A percentile compares a stretch with the other conserved stretches of the same genome.
These are phyloP conservation scores for Curvularia lunata DNA, from an alignment of 2,329 filamentous ascomycete genomes.

Conservation along the genomic window DNA sequence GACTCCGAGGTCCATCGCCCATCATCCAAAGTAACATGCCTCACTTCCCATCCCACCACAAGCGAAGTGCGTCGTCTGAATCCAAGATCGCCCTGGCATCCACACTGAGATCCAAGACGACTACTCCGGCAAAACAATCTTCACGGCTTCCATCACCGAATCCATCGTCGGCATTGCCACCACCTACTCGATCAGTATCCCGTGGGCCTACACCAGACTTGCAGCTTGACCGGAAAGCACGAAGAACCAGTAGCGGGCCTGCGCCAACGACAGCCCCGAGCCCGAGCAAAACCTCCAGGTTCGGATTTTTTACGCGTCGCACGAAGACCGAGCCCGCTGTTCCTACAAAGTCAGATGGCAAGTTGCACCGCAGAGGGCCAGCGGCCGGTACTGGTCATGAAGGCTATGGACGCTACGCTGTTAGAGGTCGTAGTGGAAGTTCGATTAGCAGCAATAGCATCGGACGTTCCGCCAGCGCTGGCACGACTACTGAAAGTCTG, in stretches of 20 bases:
- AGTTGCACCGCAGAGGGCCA: conserved; percentile 71
- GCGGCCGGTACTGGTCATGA: conserved; percentile 94
- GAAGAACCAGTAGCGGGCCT: conserved; percentile 47
- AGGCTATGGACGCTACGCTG: conserved; percentile 73
- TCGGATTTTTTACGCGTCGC: conserved; percentile 78
- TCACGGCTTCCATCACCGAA: conserved; percentile 50
- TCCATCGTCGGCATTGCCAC: conserved; percentile 39
- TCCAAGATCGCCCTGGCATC: conserved; percentile 35
- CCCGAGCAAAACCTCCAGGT: conserved; percentile 67
- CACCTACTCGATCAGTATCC: conserved; percentile 32
- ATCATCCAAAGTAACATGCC: conserved; percentile 64
- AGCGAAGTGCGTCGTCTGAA: conserved; percentile 58
- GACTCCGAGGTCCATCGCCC: conserved; percentile 57
- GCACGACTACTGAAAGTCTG: conserved; percentile 46
- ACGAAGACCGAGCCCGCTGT: conserved; percentile 67
- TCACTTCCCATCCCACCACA: conserved; percentile 57
- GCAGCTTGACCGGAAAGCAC: conserved; percentile 42
- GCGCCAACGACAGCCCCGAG: conserved; percentile 55
- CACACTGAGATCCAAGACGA: conserved; percentile 32
- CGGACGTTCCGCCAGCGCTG: conserved; percentile 55
- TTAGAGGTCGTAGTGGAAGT: conserved; percentile 69
- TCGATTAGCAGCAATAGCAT: conserved; percentile 58
- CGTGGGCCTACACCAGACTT: conserved; percentile 51
- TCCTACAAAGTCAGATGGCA: conserved; percentile 64
- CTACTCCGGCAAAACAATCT: conserved; percentile 38